Evolutionary conservation across 2,329 filamentous ascomycete genomes (phyloP), one percentile per base, ranked within the genome.

Genomic region (Didymella sp.): DNA sequence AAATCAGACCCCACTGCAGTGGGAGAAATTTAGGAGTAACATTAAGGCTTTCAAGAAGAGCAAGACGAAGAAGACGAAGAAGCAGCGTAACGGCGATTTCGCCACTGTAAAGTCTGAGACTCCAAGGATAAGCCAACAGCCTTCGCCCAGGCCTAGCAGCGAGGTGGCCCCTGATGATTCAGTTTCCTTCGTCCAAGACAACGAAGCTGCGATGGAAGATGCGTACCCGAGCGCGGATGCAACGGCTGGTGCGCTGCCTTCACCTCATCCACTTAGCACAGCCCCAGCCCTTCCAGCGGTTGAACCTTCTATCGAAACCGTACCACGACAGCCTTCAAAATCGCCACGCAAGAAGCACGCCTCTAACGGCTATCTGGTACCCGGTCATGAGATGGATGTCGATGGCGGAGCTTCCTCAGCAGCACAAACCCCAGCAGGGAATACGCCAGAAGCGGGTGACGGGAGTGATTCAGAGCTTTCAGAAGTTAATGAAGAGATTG

Each of bases 41-140:
- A 77, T 82, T 57, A 77, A 74, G 41, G 63, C 61, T n/a, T 76
- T 76, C 30, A 80, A 80, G 66, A 79, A 76, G 63, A 68, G 71
- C 42, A 66, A 78, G 46, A 77, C 72, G 61, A 65, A 58, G 61
- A 55, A 60, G 50, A 56, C 56, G n/a, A 61, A 58, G 47, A 55
- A 66, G 30, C 52, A 61, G 27, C 45, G 61, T 53, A 56, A 59
- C 51, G 51, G 61, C 28, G 51, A 62, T 65, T 48, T 58, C 60
- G 31, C 40, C 19, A 63, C 65, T 51, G 63, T 81, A 78, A 69
- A 72, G 72, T 52, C 74, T 66, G 53, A 47, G 31, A 53, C 58
- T 19, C 47, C 62, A 38, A 60, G 49, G 17, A 56, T 61, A 44
- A 62, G 61, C 28, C 60, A 63, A 35, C 61, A 61, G 28, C 50